Conservation (phyloP, 2,329 filamentous ascomycete genomes). For the Fusarium bulbicola region DNA sequence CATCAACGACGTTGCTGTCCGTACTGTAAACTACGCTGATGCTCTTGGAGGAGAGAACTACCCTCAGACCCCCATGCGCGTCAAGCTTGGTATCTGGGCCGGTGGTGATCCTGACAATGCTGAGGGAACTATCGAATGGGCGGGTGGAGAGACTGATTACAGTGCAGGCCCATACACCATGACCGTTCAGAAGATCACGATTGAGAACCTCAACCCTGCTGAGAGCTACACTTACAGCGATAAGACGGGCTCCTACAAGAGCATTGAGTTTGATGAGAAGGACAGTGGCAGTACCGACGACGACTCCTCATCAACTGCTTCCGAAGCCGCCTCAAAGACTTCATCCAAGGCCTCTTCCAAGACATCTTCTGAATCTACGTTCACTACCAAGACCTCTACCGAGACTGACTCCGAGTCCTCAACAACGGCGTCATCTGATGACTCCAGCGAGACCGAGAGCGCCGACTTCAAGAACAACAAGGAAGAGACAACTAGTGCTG, state of each 20-base stretch:
- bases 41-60: slow-evolving; percentile 60
- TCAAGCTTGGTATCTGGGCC: slow-evolving; percentile 69
- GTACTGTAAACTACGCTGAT: slow-evolving; percentile 50
- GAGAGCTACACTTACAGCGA: slow-evolving; percentile 48
- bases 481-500: neutral
- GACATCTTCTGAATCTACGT: neutral
- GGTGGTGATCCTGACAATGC: slow-evolving; percentile 52
- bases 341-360: neutral
- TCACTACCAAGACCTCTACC: neutral
- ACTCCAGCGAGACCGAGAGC: neutral
- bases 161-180: slow-evolving; percentile 64
- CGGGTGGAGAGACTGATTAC: slow-evolving; percentile 62
- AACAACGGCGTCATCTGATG: slow-evolving; percentile 3
- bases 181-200: slow-evolving; percentile 59
- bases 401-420: neutral
- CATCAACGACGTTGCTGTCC: slow-evolving; percentile 57
- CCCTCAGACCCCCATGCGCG: slow-evolving; percentile 75
- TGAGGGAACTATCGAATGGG: slow-evolving; percentile 73
- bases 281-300: neutral
- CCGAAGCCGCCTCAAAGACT: neutral
- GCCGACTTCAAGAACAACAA: slow-evolving; percentile 20
- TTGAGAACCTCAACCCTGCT: slow-evolving; percentile 51
- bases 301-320: neutral
- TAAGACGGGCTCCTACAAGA: slow-evolving; percentile 35
- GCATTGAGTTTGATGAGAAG: slow-evolving; percentile 35